A percentile compares a stretch with the other conserved stretches of the same genome.
These are phyloP conservation scores for Candolleomyces eurysporus DNA, from an alignment of 768 basidiomycete species.

Conservation along the genomic window DNA sequence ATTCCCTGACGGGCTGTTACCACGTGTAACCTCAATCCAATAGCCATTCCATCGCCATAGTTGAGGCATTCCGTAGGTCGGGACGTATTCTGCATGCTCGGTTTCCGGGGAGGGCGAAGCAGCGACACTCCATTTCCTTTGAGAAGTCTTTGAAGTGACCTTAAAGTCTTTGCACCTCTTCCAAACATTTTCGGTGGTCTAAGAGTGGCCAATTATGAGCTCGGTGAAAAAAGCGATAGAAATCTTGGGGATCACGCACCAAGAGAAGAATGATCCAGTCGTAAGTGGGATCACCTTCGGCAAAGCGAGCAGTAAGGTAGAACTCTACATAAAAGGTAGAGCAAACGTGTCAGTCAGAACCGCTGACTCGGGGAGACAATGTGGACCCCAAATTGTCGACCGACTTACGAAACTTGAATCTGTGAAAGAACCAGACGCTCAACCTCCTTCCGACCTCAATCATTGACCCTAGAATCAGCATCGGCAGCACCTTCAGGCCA, in stretches of 20 bases:
- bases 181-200: constrained; percentile 47
- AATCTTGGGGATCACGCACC: no score
- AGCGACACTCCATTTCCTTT: no score
- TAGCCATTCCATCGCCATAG: constrained; percentile 44
- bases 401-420: constrained; percentile 37
- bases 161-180: constrained; percentile 36
- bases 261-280: constrained; percentile 42
- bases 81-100: constrained; percentile 42
- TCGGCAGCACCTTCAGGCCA: constrained; percentile 24
- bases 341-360: no score
- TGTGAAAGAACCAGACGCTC: constrained; percentile 29
- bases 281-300: constrained; percentile 38
- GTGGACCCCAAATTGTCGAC: no score
- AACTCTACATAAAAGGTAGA: constrained; percentile 29
- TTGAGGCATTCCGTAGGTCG: constrained; percentile 37
- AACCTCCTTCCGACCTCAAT: constrained; percentile 39
- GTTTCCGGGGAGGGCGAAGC: no score
- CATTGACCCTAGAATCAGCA: constrained; percentile 33
- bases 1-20: no score
- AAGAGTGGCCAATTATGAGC: not conserved
- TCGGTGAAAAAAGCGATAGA: not conserved
- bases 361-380: no score
- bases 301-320: constrained; percentile 37
- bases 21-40: constrained; percentile 37
- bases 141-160: constrained; percentile 38